Conservation (phyloP, 371 early-diverging fungal genomes). For the Mortierella sp. region DNA sequence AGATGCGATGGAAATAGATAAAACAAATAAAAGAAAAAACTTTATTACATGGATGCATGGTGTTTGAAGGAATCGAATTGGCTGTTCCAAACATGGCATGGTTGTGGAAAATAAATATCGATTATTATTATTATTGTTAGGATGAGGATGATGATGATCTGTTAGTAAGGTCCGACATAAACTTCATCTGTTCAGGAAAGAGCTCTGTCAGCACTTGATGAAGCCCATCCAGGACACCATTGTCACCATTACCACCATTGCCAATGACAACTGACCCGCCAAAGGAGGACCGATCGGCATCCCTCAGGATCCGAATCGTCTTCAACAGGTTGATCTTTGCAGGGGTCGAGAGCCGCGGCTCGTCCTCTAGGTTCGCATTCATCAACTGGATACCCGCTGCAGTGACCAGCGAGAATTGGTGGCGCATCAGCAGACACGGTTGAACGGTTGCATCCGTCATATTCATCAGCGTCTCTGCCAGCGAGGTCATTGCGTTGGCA, state of each 20-base stretch:
- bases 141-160: neutral
- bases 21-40: neutral
- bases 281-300: conserved; percentile 45
- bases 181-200: conserved; percentile 46
- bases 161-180: conserved; percentile 20
- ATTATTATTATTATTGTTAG: no score
- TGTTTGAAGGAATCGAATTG: neutral
- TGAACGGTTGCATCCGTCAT: conserved; percentile 33
- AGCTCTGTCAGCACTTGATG: conserved; percentile 43
- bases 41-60: neutral
- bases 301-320: conserved; percentile 45
- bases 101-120: no score
- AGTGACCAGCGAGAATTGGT: conserved; percentile 48
- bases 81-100: neutral
- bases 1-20: neutral
- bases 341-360: conserved; percentile 51
- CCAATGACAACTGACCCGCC: neutral
- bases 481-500: conserved; percentile 50
- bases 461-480: conserved; percentile 50
- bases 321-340: conserved; percentile 57
- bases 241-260: neutral
- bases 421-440: conserved; percentile 51
- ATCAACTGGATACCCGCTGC: conserved; percentile 53
- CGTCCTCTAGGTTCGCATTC: conserved; percentile 54
- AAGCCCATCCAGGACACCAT: conserved; percentile 32